Conservation (phyloP, 2,329 filamentous ascomycete genomes). For the Alternaria longipes region DNA sequence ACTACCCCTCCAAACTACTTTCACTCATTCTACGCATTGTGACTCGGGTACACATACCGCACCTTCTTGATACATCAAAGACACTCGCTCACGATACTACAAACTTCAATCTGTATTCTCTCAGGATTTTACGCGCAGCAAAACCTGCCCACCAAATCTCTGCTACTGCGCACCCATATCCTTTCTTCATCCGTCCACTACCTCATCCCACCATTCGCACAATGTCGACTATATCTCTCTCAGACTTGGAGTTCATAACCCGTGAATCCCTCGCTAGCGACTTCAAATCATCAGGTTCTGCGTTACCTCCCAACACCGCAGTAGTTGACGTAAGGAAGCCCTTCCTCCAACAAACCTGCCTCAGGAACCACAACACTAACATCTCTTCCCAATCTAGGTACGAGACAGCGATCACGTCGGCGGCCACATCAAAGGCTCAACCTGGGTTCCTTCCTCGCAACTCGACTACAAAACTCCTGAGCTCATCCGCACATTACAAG, state of each 20-base stretch:
- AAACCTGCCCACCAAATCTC: not conserved
- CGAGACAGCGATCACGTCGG: conserved; percentile 90
- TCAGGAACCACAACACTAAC: conserved; percentile 1
- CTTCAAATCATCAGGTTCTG: conserved; percentile 64
- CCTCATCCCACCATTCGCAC: not conserved
- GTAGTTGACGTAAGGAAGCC: conserved; percentile 56
- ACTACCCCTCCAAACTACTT: not conserved
- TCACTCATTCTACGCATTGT: not conserved
- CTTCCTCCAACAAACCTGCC: conserved; percentile 13
- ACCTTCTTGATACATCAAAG: conserved; percentile 1
- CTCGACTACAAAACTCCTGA: conserved; percentile 82
- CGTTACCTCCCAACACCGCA: conserved; percentile 73
- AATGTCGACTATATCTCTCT: conserved; percentile 63
- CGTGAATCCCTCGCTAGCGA: conserved; percentile 69
- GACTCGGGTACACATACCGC: conserved; percentile 1
- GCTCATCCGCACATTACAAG: conserved; percentile 78
- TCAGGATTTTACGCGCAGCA: not conserved
- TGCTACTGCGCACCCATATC: not conserved
- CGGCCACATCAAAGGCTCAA: conserved; percentile 82
- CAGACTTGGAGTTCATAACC: conserved; percentile 71
- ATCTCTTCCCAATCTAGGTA: conserved; percentile 88
- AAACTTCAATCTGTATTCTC: conserved; percentile 3
- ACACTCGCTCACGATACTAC: not conserved
- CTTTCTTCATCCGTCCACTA: not conserved
- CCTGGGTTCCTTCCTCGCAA: conserved; percentile 76